Base-by-base conservation (phyloP, 345 rosid species). In the Triadica sebifera region DNA sequence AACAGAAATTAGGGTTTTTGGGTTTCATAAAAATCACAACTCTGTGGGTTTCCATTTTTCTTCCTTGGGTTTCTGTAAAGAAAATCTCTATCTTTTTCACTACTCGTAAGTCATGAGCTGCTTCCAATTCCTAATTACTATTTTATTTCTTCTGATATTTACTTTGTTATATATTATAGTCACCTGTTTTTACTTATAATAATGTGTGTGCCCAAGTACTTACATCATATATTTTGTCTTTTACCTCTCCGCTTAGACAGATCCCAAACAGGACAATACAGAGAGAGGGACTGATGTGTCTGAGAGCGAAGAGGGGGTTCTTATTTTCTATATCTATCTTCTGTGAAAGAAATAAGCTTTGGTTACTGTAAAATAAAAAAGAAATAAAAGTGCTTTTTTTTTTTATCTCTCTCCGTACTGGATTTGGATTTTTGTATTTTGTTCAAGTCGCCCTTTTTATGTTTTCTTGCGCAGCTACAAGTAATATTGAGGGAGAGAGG, bases 181-280 rank as follows among this genome's bases (percentile, higher is more conserved):
- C 8, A 43, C 47, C 5, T 43, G 8, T 43, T 43, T n/a, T 43
- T 17, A 17, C 57, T 15, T 52, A 17, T 52, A 52, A 22, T 22
- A 13, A 15, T 17, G 0, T 25, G 24, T 34, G 5, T 58, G 3
- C 7, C 51, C 43, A 49, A 24, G 67, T 12, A 50, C 34, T 50
- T 46, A 47, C 74, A 43, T 55, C 51, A 47, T 63, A 58, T 49
- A 15, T 46, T 16, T 62, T 61, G 78, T 75, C 74, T 43, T 75
- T 75, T 55, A 22, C 74, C 41, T 69, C 5, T 41, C 5, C 7
- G 8, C 45, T 41, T 66, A 61, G 51, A 53, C 80, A 78, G 80
- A 75, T 77, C 78, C 81, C 80, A 69, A 37, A 62, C 22, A 37
- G 63, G 47, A 43, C 47, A 43, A 1, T 20, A 77, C 63, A 46